Percentiles rank a stretch among this genome's conserved stretches.
These are phyloP conservation scores for Colletotrichum sp. DNA, from an alignment of 2,329 filamentous ascomycete genomes.

Conservation along the genomic window DNA sequence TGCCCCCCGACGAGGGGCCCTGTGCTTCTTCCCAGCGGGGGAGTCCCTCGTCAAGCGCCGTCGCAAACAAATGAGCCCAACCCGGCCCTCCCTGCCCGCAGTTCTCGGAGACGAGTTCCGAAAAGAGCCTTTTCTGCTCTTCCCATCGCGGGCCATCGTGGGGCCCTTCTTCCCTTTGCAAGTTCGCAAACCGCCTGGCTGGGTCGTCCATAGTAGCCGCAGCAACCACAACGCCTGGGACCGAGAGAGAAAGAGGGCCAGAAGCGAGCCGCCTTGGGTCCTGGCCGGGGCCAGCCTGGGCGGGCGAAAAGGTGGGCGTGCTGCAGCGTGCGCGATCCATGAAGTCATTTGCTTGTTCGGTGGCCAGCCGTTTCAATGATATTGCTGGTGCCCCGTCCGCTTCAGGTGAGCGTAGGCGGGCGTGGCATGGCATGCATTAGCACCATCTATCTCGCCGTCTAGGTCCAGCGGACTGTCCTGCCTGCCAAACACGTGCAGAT, in stretches of 20 bases:
- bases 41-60: constrained; percentile 19
- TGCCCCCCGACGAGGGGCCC: not conserved
- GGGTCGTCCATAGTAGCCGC: constrained; percentile 5
- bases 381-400: constrained; percentile 20
- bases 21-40: not conserved
- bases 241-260: not conserved
- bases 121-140: not conserved
- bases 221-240: not conserved
- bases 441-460: not conserved
- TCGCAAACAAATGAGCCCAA: constrained; percentile 22
- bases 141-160: not conserved
- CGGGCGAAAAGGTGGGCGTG: not conserved
- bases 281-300: not conserved
- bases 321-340: not conserved
- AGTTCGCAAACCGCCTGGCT: constrained; percentile 17
- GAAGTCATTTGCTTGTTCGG: constrained; percentile 20
- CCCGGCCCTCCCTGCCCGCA: constrained; percentile 5
- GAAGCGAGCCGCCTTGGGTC: not conserved
- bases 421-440: constrained; percentile 5
- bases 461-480: not conserved
- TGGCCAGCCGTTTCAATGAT: constrained; percentile 21
- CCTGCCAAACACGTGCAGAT: not conserved
- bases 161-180: not conserved
- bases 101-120: constrained; percentile 8
- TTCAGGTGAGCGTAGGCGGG: constrained; percentile 20